A percentile compares a stretch with the other conserved stretches of the same genome.
Evolutionary conservation across 2,329 filamentous ascomycete species (phyloP).

Genomic region (Tricladium varicosporioides): DNA sequence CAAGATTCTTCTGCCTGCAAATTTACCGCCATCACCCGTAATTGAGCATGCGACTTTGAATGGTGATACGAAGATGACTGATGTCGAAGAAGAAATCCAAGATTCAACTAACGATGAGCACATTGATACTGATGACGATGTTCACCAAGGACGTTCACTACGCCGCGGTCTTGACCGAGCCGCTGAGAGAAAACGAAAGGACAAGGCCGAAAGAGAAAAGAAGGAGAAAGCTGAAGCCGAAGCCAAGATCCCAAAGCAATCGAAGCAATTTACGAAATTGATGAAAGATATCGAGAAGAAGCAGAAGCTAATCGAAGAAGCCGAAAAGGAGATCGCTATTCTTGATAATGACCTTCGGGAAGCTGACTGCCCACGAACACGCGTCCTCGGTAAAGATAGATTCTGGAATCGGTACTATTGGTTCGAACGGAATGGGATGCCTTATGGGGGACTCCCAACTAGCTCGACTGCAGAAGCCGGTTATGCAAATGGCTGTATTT

Average conservation of each 20-base stretch:
- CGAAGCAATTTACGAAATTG: conserved; percentile 85
- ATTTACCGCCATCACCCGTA: conserved; percentile 64
- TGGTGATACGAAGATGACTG: conserved; percentile 60
- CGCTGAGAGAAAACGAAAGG: conserved; percentile 72
- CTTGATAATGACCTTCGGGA: conserved; percentile 92
- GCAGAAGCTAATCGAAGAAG: conserved; percentile 74
- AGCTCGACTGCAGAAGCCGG: conserved; percentile 84
- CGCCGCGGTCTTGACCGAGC: conserved; percentile 66
- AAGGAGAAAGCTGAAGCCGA: conserved; percentile 57
- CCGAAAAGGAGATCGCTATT: conserved; percentile 80
- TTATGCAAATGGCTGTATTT: conserved; percentile 93
- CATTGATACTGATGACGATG: conserved; percentile 70
- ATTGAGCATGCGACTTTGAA: conserved; percentile 41
- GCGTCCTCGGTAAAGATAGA: conserved; percentile 86
- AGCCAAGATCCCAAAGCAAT: conserved; percentile 67
- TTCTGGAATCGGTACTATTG: conserved; percentile 99
- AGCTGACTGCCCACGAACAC: conserved; percentile 87
- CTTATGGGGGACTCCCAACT: conserved; percentile 80
- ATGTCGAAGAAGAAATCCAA: conserved; percentile 61
- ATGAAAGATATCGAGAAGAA: conserved; percentile 87
- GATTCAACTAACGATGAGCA: conserved; percentile 56
- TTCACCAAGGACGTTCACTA: conserved; percentile 51
- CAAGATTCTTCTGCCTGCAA: conserved; percentile 71
- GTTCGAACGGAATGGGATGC: conserved; percentile 99
- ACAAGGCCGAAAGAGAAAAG: conserved; percentile 68